Evolutionary conservation across 768 basidiomycete species (phyloP).

Genomic region (Boletus reticuloceps): DNA sequence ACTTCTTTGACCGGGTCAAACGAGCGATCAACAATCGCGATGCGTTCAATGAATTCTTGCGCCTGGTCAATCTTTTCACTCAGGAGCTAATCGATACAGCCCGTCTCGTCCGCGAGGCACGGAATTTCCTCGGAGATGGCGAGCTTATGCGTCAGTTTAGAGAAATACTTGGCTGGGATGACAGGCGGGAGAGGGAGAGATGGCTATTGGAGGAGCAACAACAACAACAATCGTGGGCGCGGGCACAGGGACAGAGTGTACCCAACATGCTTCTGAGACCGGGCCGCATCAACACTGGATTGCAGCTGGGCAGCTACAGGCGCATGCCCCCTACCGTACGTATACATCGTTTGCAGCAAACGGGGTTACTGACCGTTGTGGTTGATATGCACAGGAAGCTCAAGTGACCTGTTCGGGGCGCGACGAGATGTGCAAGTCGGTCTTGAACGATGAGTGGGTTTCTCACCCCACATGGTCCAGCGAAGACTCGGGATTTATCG

Average conservation of each 20-base stretch:
- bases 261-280: slow-evolving; percentile 40
- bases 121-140: slow-evolving; percentile 71
- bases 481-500: slow-evolving; percentile 88
- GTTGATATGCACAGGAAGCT: slow-evolving; percentile 58
- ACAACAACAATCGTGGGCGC: slow-evolving; percentile 47
- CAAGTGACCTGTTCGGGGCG: slow-evolving; percentile 90
- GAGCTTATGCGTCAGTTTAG: slow-evolving; percentile 82
- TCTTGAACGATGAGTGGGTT: slow-evolving; percentile 98
- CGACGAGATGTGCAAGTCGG: slow-evolving; percentile 94
- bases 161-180: slow-evolving; percentile 86
- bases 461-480: slow-evolving; percentile 95
- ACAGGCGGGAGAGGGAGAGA: slow-evolving; percentile 58
- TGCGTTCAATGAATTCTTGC: slow-evolving; percentile 91
- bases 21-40: slow-evolving; percentile 68
- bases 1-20: slow-evolving; percentile 92
- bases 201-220: slow-evolving; percentile 47
- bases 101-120: slow-evolving; percentile 76
- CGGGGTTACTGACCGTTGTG: neutral
- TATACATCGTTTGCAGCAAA: slow-evolving; percentile 9
- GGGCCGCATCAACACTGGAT: slow-evolving; percentile 62
- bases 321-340: slow-evolving; percentile 76
- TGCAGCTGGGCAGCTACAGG: slow-evolving; percentile 87
- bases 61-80: slow-evolving; percentile 90
- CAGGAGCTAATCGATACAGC: slow-evolving; percentile 90
- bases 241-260: slow-evolving; percentile 43